phyloP scores from a whole-genome alignment of 805 yeast species.

The Candida andamanensis region DNA sequence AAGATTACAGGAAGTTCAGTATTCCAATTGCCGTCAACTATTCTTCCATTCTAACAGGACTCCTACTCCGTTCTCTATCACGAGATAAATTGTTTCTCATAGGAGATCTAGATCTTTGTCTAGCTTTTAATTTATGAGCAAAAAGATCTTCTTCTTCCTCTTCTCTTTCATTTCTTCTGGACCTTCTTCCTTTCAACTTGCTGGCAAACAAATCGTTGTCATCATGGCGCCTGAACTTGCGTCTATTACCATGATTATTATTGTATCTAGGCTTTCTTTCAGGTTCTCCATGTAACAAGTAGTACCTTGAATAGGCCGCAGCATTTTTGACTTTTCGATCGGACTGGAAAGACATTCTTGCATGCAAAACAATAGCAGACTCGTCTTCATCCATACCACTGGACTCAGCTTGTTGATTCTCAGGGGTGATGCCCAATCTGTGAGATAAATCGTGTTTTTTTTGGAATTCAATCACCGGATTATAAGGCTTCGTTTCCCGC shows the following conservation, averaged over 20 bases:
- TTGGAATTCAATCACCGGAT: constrained; percentile 29
- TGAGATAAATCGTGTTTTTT: constrained; percentile 24
- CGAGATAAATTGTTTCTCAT: constrained; percentile 9
- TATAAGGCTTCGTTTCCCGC: constrained; percentile 38
- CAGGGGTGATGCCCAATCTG: constrained; percentile 21
- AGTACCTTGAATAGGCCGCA: constrained; percentile 55
- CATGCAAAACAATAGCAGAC: constrained; percentile 29
- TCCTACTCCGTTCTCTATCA: background rate
- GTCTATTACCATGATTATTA: no score
- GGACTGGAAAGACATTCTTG: constrained; percentile 47
- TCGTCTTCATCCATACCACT: constrained; percentile 36
- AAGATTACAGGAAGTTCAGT: no score
- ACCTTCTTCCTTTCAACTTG: constrained; percentile 19
- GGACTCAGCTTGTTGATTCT: constrained; percentile 3
- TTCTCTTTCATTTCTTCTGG: constrained; percentile 2
- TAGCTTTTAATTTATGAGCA: constrained; percentile 21
- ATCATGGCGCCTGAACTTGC: constrained; percentile 10
- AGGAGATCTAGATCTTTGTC: constrained; percentile 16
- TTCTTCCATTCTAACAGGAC: no score
- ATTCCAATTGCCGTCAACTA: no score
- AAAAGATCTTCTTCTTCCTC: constrained; percentile 31
- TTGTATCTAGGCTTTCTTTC: constrained; percentile 36
- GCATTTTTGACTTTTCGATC: constrained; percentile 60
- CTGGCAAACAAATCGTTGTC: constrained; percentile 12
- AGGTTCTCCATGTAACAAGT: constrained; percentile 69